Conservation (phyloP, 2,329 filamentous ascomycete genomes). For the Cordyceps militaris region DNA sequence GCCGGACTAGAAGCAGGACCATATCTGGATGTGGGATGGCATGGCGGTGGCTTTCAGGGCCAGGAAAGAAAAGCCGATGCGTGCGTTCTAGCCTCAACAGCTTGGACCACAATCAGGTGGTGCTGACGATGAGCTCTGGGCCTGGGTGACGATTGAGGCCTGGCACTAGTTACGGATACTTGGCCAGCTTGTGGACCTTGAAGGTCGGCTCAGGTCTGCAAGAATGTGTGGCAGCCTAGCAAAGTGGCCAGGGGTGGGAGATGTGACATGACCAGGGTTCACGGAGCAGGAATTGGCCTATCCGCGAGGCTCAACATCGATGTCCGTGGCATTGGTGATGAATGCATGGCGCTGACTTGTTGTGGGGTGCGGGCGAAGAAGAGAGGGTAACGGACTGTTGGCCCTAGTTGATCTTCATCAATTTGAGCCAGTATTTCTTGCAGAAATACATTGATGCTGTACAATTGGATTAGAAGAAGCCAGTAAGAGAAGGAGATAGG, state of each 20-base stretch:
- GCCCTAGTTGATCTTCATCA: neutral
- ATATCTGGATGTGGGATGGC: neutral
- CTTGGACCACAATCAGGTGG: neutral
- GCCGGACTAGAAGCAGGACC: neutral
- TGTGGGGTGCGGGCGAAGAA: neutral
- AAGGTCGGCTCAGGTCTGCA: neutral
- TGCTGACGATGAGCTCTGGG: neutral
- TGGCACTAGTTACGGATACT: neutral
- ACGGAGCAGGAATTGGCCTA: neutral
- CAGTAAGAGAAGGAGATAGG: neutral
- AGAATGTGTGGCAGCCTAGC: neutral
- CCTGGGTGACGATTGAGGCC: neutral
- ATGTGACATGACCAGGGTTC: neutral
- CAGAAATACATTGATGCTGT: neutral
- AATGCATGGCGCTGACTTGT: neutral
- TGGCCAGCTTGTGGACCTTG: neutral
- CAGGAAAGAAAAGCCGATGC: neutral
- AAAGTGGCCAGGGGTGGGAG: neutral
- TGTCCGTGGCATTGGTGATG: neutral
- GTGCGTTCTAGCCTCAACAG: conserved; percentile 6
- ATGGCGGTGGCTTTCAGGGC: neutral
- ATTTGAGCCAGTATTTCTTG: neutral
- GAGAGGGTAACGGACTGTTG: neutral
- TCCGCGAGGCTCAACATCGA: neutral
- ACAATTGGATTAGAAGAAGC: neutral